These are phyloP conservation scores for Rhizopogon vinicolor DNA, from an alignment of 768 basidiomycete genomes.

Conservation along the genomic window DNA sequence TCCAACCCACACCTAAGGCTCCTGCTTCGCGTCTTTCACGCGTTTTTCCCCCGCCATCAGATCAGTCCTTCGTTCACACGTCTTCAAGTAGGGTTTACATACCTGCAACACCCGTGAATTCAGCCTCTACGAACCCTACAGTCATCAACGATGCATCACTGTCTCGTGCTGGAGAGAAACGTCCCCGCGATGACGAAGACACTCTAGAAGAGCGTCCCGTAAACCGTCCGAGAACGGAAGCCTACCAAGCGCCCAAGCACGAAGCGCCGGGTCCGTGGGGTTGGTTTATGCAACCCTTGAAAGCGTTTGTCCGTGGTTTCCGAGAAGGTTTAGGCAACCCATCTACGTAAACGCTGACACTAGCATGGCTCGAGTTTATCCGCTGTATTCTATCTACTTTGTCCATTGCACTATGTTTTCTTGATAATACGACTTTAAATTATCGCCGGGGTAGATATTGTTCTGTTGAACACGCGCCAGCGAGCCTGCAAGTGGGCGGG, in stretches of 20 bases:
- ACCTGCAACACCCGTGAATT: slow-evolving; percentile 8
- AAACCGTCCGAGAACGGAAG: slow-evolving; percentile 50
- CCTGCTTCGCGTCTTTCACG: slow-evolving; percentile 9
- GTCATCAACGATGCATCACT: slow-evolving; percentile 24
- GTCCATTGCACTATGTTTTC: slow-evolving; percentile 8
- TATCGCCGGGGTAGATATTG: background rate
- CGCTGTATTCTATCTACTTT: background rate
- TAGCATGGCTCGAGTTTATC: background rate
- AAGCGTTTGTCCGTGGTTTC: slow-evolving; percentile 64
- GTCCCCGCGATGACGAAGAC: slow-evolving; percentile 40
- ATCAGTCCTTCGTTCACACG: slow-evolving; percentile 8
- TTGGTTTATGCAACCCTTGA: slow-evolving; percentile 61
- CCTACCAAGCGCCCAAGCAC: slow-evolving; percentile 37
- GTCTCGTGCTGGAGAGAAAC: slow-evolving; percentile 37
- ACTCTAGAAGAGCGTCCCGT: slow-evolving; percentile 38
- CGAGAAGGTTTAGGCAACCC: slow-evolving; percentile 45
- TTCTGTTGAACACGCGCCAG: slow-evolving; percentile 2
- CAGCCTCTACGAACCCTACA: slow-evolving; percentile 34
- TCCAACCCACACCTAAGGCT: slow-evolving; percentile 17
- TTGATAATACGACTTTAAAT: slow-evolving; percentile 1
- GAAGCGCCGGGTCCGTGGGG: slow-evolving; percentile 46
- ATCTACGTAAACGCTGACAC: slow-evolving; percentile 13
- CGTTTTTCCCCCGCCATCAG: slow-evolving; percentile 13
- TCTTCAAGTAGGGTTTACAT: slow-evolving; percentile 11
- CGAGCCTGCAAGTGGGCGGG: slow-evolving; percentile 20